Evolutionary conservation across 2,329 filamentous ascomycete species (phyloP).

Genomic region (Colletotrichum melonis): DNA sequence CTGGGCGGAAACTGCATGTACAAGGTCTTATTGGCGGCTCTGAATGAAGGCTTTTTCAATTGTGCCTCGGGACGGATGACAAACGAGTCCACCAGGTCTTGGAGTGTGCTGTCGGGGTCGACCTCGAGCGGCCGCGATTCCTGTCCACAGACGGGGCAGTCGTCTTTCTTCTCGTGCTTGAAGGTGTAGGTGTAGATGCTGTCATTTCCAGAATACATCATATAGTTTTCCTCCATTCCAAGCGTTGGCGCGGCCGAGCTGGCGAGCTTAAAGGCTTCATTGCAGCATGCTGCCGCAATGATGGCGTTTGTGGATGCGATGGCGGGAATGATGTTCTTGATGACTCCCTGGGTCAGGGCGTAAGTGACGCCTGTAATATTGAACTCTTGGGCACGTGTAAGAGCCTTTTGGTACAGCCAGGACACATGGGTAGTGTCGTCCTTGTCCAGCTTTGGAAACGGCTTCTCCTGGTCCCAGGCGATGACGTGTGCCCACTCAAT

Average conservation of each 20-base stretch:
- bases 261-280: slow-evolving; percentile 95
- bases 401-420: slow-evolving; percentile 93
- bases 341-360: slow-evolving; percentile 93
- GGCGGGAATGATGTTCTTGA: slow-evolving; percentile 99
- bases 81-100: slow-evolving; percentile 87
- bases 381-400: slow-evolving; percentile 85
- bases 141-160: slow-evolving; percentile 94
- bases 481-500: slow-evolving; percentile 99
- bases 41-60: slow-evolving; percentile 91
- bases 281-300: slow-evolving; percentile 94
- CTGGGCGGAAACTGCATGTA: slow-evolving; percentile 89
- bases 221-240: slow-evolving; percentile 87
- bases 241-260: slow-evolving; percentile 85
- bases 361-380: slow-evolving; percentile 94
- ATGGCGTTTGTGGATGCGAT: slow-evolving; percentile 99
- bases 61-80: slow-evolving; percentile 88
- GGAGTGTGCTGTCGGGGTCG: slow-evolving; percentile 77
- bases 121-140: slow-evolving; percentile 80
- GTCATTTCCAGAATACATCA: slow-evolving; percentile 99
- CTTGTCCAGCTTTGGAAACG: slow-evolving; percentile 88
- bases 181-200: slow-evolving; percentile 98
- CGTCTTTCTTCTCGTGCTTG: slow-evolving; percentile 90
- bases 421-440: slow-evolving; percentile 97
- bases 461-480: slow-evolving; percentile 90
- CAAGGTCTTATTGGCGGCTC: slow-evolving; percentile 82